Evolutionary conservation across 2,329 filamentous ascomycete genomes (phyloP), one percentile per base, ranked within the genome.

Genomic region (Pseudopithomyces maydicus): DNA sequence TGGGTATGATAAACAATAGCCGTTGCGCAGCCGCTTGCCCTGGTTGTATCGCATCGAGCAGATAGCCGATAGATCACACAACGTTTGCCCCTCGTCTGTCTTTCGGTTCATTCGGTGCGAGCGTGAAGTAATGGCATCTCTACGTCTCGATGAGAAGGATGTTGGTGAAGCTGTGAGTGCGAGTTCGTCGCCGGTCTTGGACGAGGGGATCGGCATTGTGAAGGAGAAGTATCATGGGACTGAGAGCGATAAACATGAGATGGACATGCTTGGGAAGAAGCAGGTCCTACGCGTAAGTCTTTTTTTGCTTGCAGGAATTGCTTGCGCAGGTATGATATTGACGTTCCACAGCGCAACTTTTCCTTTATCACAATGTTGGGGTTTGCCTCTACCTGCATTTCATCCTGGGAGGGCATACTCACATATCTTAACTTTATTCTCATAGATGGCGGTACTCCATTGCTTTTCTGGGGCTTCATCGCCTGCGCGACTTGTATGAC

Each of bases 391-490:
- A 55, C 61, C 12, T 52, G 63, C 15, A 64, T 58, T 19, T 51
- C 58, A 6, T 54, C 52, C 49, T 64, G 61, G 61, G 61, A 64
- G 43, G 58, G 58, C 38, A 50, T 65, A 5, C 57, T 66, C 32
- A 51, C 48, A 14, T 51, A 51, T 11, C 14, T 51, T 6, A 51
- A 51, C 17, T 51, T 51, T 23, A 41, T 51, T 17, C 56, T 76
- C 12, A 54, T 67, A 33, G 69, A 74, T 53, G 73, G 73, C n/a
- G 73, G 73, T 17, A 51, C 48, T 8, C 48, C 48, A 71, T 2
- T 69, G 78, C 43, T 76, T 42, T 62, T 78, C 32, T 65, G 66
- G 47, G 72, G 67, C 0, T 70, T 68, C 20, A 46, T 74, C 17
- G 74, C 75, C 6, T 73, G 75, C 47, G 59, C 65, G 23, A 42